These are phyloP conservation scores for Gossypium gossypioides DNA, from an alignment of 441 rosid genomes.

Conservation along the genomic window DNA sequence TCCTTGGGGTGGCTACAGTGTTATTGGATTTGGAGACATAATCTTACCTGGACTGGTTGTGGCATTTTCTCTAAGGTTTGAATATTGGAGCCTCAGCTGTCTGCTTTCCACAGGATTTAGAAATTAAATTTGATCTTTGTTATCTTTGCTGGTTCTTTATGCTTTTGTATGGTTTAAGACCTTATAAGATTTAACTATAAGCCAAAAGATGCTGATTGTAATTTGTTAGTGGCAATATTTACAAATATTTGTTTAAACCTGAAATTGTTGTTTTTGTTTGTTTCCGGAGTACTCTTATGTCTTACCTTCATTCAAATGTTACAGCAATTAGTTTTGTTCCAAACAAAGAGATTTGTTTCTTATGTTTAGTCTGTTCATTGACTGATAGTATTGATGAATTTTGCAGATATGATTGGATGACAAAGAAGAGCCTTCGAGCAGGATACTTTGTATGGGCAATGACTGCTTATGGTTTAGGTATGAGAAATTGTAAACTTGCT, in stretches of 20 bases:
- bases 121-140: neutral
- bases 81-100: constrained; percentile 9
- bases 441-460: constrained; percentile 52
- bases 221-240: neutral
- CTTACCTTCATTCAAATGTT: neutral
- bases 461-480: constrained; percentile 50
- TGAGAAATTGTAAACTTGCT: constrained; percentile 7
- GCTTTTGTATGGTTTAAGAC: neutral
- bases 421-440: constrained; percentile 29
- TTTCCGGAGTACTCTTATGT: neutral
- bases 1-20: constrained; percentile 84
- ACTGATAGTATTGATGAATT: neutral
- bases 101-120: neutral
- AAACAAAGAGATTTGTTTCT: neutral
- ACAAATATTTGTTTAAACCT: neutral
- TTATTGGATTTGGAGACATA: constrained; percentile 79
- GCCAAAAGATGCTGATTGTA: neutral
- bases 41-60: constrained; percentile 63
- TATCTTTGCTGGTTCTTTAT: neutral
- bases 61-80: constrained; percentile 47
- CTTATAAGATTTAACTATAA: neutral
- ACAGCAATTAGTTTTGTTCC: neutral
- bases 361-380: neutral
- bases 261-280: neutral
- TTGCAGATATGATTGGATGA: constrained; percentile 42